phyloP scores from a whole-genome alignment of 441 rosid species.

The Viola pubescens region DNA sequence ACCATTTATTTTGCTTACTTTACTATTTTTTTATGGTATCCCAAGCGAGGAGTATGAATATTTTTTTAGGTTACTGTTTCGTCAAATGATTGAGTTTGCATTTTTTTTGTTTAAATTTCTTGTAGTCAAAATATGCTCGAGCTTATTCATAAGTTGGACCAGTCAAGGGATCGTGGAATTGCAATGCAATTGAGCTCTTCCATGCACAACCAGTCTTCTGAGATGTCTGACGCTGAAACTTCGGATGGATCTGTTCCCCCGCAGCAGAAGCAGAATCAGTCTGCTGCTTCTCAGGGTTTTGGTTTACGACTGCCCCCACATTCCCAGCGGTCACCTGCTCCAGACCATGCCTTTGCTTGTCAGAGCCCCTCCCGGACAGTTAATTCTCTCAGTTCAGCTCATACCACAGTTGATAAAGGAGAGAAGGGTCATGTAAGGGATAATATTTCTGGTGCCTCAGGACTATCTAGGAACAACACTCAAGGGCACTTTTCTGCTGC shows the following conservation, averaged over 20 bases:
- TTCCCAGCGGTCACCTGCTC: slow-evolving; percentile 43
- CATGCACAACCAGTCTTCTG: slow-evolving; percentile 30
- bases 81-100: not conserved
- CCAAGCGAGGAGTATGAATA: not conserved
- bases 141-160: slow-evolving; percentile 80
- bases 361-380: slow-evolving; percentile 29
- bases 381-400: slow-evolving; percentile 24
- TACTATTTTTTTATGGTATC: not conserved
- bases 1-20: not conserved
- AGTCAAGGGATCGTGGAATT: slow-evolving; percentile 35
- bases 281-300: slow-evolving; percentile 65
- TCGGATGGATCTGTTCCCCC: slow-evolving; percentile 46
- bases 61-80: not conserved
- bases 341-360: slow-evolving; percentile 31
- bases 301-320: slow-evolving; percentile 80
- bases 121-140: slow-evolving; percentile 83
- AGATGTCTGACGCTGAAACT: slow-evolving; percentile 38
- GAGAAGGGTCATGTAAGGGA: slow-evolving; percentile 28
- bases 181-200: slow-evolving; percentile 37
- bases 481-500: slow-evolving; percentile 28
- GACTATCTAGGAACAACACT: slow-evolving; percentile 21
- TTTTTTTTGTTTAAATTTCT: not conserved
- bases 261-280: slow-evolving; percentile 31
- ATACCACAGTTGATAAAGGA: slow-evolving; percentile 29
- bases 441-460: slow-evolving; percentile 19